Percentiles rank a stretch among this genome's conserved stretches.
These are phyloP conservation scores for Rhynchosporium agropyri DNA, from an alignment of 2,329 filamentous ascomycete genomes.

Conservation along the genomic window DNA sequence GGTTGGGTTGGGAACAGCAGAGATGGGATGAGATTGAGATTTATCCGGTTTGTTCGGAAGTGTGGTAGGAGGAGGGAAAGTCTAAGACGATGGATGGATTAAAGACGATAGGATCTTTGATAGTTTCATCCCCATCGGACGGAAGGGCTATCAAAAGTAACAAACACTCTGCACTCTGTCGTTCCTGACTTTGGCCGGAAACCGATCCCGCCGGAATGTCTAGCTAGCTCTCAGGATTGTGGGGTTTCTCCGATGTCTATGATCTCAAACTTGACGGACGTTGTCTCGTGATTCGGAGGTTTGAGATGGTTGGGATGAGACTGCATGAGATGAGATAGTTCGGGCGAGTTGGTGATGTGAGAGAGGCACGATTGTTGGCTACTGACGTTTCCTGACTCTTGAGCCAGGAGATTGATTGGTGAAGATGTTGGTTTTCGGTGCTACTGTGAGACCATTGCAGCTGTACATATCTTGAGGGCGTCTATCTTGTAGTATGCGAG, in stretches of 20 bases:
- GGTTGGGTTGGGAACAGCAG: too few species aligned
- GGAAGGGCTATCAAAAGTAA: too few species aligned
- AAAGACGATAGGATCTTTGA: too few species aligned
- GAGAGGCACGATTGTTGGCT: constrained; percentile 7
- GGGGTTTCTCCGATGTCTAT: neutral
- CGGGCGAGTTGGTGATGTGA: neutral
- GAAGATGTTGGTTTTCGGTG: neutral
- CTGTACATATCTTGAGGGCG: neutral
- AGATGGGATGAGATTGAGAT: too few species aligned
- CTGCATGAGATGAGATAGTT: neutral
- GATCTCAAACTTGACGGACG: neutral
- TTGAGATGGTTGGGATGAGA: constrained; percentile 6
- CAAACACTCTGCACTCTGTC: too few species aligned
- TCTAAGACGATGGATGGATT: too few species aligned
- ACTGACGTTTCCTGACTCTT: neutral
- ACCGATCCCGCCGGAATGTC: neutral
- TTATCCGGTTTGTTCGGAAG: too few species aligned
- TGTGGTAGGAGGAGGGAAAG: too few species aligned
- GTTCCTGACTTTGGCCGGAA: too few species aligned
- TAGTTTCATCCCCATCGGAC: too few species aligned
- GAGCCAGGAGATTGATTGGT: constrained; percentile 2
- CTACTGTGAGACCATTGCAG: neutral
- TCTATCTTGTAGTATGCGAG: too few species aligned
- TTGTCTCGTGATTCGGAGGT: constrained; percentile 1
- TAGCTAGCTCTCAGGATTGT: neutral